phyloP scores from a whole-genome alignment of 2,329 filamentous ascomycete species.

The Clathrospora elynae region DNA sequence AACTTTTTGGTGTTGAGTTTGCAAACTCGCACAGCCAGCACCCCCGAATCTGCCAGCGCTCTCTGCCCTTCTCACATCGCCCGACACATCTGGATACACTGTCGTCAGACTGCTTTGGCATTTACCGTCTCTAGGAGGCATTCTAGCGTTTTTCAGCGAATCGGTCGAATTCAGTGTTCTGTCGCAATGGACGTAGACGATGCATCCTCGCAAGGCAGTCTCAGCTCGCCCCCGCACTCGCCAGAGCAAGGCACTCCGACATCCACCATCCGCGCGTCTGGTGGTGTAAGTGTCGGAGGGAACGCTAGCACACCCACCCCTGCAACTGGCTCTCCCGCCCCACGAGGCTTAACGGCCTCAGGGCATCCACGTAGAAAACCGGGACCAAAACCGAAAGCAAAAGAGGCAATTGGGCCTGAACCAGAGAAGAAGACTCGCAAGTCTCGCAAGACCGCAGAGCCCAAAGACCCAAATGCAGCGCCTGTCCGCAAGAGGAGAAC shows the following conservation, averaged over 20 bases:
- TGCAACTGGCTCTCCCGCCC: slow-evolving; percentile 37
- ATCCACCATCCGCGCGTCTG: slow-evolving; percentile 39
- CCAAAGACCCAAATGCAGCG: slow-evolving; percentile 56
- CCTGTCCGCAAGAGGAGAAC: slow-evolving; percentile 56
- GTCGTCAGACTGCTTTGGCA: background rate
- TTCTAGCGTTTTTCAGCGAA: slow-evolving; percentile 9
- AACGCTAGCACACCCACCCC: slow-evolving; percentile 37
- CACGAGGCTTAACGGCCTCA: slow-evolving; percentile 43
- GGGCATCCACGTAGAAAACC: slow-evolving; percentile 50
- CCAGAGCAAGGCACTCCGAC: slow-evolving; percentile 42
- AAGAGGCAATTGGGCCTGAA: slow-evolving; percentile 43
- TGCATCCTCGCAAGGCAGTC: slow-evolving; percentile 45
- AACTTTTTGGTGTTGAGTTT: slow-evolving; percentile 44
- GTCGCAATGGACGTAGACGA: slow-evolving; percentile 42
- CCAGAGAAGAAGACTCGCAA: slow-evolving; percentile 53
- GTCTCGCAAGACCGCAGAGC: slow-evolving; percentile 52
- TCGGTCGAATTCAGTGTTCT: too few species aligned
- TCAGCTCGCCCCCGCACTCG: slow-evolving; percentile 48
- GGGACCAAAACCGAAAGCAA: slow-evolving; percentile 50
- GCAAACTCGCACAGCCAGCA: slow-evolving; percentile 25
- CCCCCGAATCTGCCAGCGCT: background rate
- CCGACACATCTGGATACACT: slow-evolving; percentile 1
- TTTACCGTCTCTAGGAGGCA: background rate
- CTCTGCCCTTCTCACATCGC: slow-evolving; percentile 4
- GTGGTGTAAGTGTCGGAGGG: slow-evolving; percentile 39